Base-by-base conservation (phyloP, 352 stramenopile genomes). In the Phytophthora foliorum region DNA sequence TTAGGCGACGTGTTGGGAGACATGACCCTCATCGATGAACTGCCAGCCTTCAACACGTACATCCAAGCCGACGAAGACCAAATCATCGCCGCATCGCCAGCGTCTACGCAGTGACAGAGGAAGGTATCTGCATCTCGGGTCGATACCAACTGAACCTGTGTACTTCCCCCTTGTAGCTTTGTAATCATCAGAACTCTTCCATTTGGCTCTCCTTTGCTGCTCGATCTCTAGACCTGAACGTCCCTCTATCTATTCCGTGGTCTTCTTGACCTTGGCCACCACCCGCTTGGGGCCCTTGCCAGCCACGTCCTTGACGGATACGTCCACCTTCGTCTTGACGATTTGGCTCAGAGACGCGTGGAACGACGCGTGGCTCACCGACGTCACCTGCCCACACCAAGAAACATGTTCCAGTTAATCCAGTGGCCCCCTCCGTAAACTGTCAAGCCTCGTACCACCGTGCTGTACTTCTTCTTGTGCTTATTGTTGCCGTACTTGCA, bases 401-500 rank as follows among this genome's bases (percentile, higher is more conserved):
- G 25, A 69, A 22, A 60, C n/a, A 41, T 41, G 36, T 42, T 42
- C 24, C 49, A 65, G 50, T 69, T 36, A 67, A 46, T 45, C 8
- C 49, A 17, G 21, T 38, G 6, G 24, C 21, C 21, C 24, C 34
- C 45, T 50, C 6, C 25, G 16, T 8, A 34, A 34, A 8, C 14
- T 19, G 17, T n/a, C 11, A 39, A n/a, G 7, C 48, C 72, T 32
- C 42, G 8, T 72, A 93, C 88, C 68, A 85, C 75, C 9, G 88
- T 88, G 68, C 86, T 93, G 72, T 86, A 88, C 73, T 95, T 95
- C 67, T 79, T 82, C 83, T 95, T 95, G 81, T 94, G 86, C 72
- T 89, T 89, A 70, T 95, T 95, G 78, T 95, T 95, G 63, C 88
- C 88, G 59, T 94, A 93, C 44, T 93, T 89, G 54, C 70, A 82